Base-by-base conservation (phyloP, 352 stramenopile genomes). In the Globisporangium okanoganense region DNA sequence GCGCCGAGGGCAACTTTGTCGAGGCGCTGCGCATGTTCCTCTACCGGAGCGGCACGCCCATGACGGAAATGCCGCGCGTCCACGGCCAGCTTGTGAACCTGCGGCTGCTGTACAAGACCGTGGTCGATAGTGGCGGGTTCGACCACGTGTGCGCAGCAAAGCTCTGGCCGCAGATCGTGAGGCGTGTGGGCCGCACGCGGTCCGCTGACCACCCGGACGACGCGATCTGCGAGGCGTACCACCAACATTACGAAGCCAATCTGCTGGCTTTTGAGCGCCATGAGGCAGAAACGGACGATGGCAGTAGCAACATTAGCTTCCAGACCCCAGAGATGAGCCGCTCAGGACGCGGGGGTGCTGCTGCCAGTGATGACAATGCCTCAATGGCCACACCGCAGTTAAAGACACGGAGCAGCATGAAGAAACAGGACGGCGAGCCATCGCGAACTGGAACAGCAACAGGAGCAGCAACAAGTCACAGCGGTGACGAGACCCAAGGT, bases 21-120 rank as follows among this genome's bases (percentile, higher is more conserved):
- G 85, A 93, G 57, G 67, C 73, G 33, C 66, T 93, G 44, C 78
- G 85, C 50, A 85, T 95, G 62, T 95, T 95, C 44, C 70, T 93
- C 27, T 95, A 95, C 38, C 79, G 85, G 35, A 75, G 70, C n/a
- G 76, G 78, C 10, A 71, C 84, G 36, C 85, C 85, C 24, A 95
- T 95, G 85, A 74, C 90, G 61, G 77, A 86, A 51, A 60, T 91
- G 36, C 85, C 85, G 8, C 76, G 78, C 29, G 72, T 87, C 13
- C 75, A 95, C 44, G 85, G 81, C 20, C 79, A 92, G 61, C 65
- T 89, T 8, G 70, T 92, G 13, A 92, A 92, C 48, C 62, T 95
- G 47, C 72, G 77, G 27, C 60, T 76, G 31, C 65, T 95, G 9
- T 90, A 87, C 72, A 87, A 89, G 65, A 80, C 63, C 1, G 82